Evolutionary conservation across 768 basidiomycete species (phyloP).

Genomic region (Piloderma croceum): DNA sequence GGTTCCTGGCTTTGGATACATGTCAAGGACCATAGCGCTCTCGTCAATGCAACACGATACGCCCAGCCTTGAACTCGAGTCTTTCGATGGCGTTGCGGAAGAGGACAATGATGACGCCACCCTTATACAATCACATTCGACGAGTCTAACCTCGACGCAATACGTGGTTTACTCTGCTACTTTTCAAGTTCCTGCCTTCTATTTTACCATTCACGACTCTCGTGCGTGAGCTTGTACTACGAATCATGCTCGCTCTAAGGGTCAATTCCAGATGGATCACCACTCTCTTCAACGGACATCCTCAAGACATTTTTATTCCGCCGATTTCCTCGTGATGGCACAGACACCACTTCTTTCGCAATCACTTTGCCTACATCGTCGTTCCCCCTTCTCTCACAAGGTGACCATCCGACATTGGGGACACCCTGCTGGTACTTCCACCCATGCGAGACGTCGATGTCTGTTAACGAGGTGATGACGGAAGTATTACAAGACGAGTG

Average conservation of each 20-base stretch:
- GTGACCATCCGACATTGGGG: conserved; percentile 77
- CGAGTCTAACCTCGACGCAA: conserved; percentile 48
- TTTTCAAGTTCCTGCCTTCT: conserved; percentile 79
- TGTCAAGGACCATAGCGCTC: conserved; percentile 35
- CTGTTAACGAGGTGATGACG: conserved; percentile 63
- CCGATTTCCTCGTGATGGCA: conserved; percentile 35
- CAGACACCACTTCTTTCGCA: conserved; percentile 47
- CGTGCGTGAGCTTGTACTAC: conserved; percentile 45
- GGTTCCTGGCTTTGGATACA: conserved; percentile 39
- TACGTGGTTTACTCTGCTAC: conserved; percentile 73
- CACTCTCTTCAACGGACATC: conserved; percentile 52
- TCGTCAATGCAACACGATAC: too few species aligned
- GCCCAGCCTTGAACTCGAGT: conserved; percentile 17
- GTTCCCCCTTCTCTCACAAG: conserved; percentile 79
- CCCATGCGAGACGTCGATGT: conserved; percentile 70
- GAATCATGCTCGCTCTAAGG: too few species aligned
- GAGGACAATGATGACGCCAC: conserved; percentile 36
- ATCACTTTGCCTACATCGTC: conserved; percentile 44
- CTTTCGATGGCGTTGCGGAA: conserved; percentile 10
- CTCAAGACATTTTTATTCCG: conserved; percentile 58
- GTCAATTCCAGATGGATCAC: conserved; percentile 60
- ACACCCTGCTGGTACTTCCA: conserved; percentile 82
- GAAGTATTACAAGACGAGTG: conserved; percentile 34
- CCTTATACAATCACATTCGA: conserved; percentile 15
- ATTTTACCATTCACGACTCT: conserved; percentile 63